Conservation (phyloP, 139 green algal genomes). For the Chlamydomonas asymmetrica region DNA sequence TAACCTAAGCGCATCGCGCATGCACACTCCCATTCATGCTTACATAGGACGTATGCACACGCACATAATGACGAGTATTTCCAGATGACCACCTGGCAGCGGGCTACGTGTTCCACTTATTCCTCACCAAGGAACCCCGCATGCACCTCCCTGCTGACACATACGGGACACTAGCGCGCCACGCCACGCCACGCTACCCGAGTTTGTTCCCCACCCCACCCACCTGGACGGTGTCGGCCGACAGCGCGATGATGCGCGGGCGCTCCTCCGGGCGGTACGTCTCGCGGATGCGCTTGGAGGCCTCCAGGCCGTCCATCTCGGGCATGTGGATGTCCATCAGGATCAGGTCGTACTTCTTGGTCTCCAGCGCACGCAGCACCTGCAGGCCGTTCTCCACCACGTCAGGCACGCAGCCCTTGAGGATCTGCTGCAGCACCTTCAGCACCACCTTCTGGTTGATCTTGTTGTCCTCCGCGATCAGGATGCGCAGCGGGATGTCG, state of each 20-base stretch:
- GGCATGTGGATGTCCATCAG: slow-evolving; percentile 74
- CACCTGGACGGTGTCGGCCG: slow-evolving; percentile 64
- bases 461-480: slow-evolving; percentile 79
- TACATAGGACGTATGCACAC: no score
- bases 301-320: slow-evolving; percentile 78
- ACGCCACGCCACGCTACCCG: no score
- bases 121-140: no score
- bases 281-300: slow-evolving; percentile 55
- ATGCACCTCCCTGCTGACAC: no score
- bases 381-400: slow-evolving; percentile 66
- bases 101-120: no score
- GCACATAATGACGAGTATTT: no score
- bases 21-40: no score
- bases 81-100: no score
- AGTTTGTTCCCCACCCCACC: no score
- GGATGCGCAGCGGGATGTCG: slow-evolving; percentile 56
- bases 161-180: no score
- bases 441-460: slow-evolving; percentile 69
- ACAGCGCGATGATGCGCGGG: slow-evolving; percentile 70
- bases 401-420: slow-evolving; percentile 39
- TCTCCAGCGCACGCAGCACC: slow-evolving; percentile 42
- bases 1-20: no score
- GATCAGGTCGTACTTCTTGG: slow-evolving; percentile 74
- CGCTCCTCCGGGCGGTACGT: slow-evolving; percentile 34
- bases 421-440: slow-evolving; percentile 60